phyloP scores from a whole-genome alignment of 2,329 filamentous ascomycete species.

The Paecilomyces sp. region DNA sequence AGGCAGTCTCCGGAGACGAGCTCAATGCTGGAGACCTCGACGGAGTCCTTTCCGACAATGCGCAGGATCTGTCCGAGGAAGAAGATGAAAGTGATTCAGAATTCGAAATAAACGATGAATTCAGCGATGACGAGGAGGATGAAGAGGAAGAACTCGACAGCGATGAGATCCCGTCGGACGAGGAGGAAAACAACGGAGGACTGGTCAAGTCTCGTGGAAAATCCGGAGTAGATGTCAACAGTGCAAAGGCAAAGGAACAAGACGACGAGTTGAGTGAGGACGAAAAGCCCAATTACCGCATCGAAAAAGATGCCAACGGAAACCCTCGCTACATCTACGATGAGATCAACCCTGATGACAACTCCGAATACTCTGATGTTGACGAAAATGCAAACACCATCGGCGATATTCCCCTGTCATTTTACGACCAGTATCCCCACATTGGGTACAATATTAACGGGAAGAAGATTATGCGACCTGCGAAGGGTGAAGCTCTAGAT shows the following conservation, averaged over 20 bases:
- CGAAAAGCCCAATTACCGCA: constrained; percentile 47
- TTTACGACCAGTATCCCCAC: constrained; percentile 96
- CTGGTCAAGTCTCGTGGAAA: not conserved
- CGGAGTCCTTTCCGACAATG: constrained; percentile 35
- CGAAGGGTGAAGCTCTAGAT: constrained; percentile 87
- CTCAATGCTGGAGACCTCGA: constrained; percentile 41
- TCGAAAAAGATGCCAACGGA: constrained; percentile 79
- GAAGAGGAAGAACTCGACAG: constrained; percentile 46
- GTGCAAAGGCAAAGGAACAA: constrained; percentile 3
- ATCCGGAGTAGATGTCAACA: not conserved
- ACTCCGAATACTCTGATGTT: constrained; percentile 88
- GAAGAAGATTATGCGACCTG: constrained; percentile 94
- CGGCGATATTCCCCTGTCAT: constrained; percentile 85
- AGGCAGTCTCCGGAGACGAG: constrained; percentile 54
- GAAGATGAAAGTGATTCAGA: constrained; percentile 36
- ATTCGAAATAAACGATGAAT: constrained; percentile 52
- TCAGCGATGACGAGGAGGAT: constrained; percentile 42
- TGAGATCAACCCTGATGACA: constrained; percentile 90
- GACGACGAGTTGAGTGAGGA: constrained; percentile 23
- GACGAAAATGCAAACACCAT: constrained; percentile 81
- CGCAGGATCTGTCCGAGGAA: constrained; percentile 28
- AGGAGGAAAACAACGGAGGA: constrained; percentile 22
- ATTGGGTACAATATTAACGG: constrained; percentile 99
- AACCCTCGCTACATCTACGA: constrained; percentile 85
- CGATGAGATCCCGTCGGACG: constrained; percentile 44